Conservation (phyloP, 192 early-diverging fungal genomes). For the Pilaira anomala region DNA sequence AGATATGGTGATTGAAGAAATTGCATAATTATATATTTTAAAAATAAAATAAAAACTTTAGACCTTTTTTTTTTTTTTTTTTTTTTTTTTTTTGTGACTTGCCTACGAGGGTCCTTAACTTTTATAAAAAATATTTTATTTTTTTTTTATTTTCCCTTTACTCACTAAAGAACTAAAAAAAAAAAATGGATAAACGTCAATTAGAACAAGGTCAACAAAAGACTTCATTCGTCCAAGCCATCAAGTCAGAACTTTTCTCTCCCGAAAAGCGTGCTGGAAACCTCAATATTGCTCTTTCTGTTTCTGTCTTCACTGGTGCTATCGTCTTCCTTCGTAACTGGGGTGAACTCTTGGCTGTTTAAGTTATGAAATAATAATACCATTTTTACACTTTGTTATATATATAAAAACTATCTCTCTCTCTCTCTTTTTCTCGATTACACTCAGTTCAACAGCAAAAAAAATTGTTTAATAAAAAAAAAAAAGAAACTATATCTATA, state of each 20-base stretch:
- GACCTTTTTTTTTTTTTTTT: no score
- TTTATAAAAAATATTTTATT: background rate
- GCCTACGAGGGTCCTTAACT: no score
- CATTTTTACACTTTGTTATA: background rate
- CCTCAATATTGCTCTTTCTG: slow-evolving; percentile 53
- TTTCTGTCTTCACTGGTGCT: slow-evolving; percentile 53
- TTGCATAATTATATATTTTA: slow-evolving; percentile 20
- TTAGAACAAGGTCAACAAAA: slow-evolving; percentile 21
- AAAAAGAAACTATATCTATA: no score
- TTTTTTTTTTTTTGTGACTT: background rate
- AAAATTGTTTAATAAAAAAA: no score
- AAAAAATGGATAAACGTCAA: slow-evolving; percentile 22
- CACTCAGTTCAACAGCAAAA: no score
- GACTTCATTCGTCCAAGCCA: slow-evolving; percentile 17
- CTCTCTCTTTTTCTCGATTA: no score
- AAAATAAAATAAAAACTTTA: background rate
- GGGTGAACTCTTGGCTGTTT: slow-evolving; percentile 54
- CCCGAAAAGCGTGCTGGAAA: slow-evolving; percentile 53
- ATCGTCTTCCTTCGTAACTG: slow-evolving; percentile 56
- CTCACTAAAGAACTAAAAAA: background rate
- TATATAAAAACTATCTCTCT: background rate
- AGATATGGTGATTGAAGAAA: slow-evolving; percentile 42
- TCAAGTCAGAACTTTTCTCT: slow-evolving; percentile 46
- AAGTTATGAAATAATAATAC: slow-evolving; percentile 17
- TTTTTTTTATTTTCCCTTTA: background rate